Evolutionary conservation across 495 filamentous ascomycete genomes (phyloP).

Genomic region (Cercophora sp.): DNA sequence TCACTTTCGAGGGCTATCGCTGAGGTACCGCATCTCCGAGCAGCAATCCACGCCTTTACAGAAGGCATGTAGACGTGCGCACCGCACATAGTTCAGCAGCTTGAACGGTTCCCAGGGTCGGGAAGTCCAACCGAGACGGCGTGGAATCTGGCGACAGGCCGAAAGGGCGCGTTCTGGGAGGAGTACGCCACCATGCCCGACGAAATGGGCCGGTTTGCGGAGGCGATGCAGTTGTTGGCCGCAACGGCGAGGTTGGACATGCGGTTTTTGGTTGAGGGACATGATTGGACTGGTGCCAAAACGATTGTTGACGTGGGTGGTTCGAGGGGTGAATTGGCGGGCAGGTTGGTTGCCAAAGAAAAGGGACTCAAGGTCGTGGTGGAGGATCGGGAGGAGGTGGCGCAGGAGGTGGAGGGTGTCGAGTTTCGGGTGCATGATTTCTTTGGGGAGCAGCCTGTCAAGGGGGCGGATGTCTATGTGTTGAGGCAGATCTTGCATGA

Average conservation of each 20-base stretch:
- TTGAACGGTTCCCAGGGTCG: slow-evolving; percentile 7
- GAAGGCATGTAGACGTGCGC: background rate
- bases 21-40: background rate
- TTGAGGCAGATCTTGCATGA: slow-evolving; percentile 40
- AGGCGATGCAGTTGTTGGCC: background rate
- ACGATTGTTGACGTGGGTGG: slow-evolving; percentile 12
- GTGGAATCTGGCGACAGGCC: background rate
- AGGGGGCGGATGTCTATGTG: slow-evolving; percentile 37
- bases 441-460: slow-evolving; percentile 50
- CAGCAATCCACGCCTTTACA: background rate
- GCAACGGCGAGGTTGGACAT: too few species aligned
- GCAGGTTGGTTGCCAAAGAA: background rate
- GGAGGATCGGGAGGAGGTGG: slow-evolving; percentile 15
- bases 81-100: background rate
- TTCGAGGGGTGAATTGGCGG: background rate
- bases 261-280: background rate
- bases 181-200: background rate
- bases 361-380: slow-evolving; percentile 3
- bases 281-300: background rate
- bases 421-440: slow-evolving; percentile 43
- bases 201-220: background rate
- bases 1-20: background rate
- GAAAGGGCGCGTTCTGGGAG: background rate
- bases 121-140: slow-evolving; percentile 12
- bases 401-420: slow-evolving; percentile 13